Conservation (phyloP, 495 filamentous ascomycete species). For the Pyronema domesticum region DNA sequence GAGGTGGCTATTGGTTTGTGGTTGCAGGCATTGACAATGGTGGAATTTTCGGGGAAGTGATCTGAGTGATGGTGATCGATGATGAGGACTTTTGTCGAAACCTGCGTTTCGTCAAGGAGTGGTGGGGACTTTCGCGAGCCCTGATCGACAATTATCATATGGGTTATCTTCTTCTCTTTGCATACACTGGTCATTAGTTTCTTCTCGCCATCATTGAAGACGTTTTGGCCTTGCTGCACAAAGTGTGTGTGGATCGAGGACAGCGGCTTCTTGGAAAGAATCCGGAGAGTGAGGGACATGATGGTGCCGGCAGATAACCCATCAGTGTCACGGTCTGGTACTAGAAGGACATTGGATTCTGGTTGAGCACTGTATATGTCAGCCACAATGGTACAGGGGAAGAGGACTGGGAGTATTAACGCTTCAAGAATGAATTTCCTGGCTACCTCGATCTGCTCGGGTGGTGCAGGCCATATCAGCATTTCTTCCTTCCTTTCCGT, state of each 20-base stretch:
- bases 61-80: conserved; percentile 43
- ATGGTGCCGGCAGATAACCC: conserved; percentile 42
- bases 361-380: conserved; percentile 3
- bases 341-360: conserved; percentile 28
- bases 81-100: conserved; percentile 28
- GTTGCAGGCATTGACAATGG: conserved; percentile 36
- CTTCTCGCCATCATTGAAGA: conserved; percentile 33
- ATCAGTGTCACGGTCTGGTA: conserved; percentile 47
- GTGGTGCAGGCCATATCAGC: neutral
- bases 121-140: conserved; percentile 35
- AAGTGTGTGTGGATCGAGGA: conserved; percentile 14
- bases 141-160: conserved; percentile 43
- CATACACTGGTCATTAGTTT: conserved; percentile 25
- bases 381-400: neutral
- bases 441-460: neutral
- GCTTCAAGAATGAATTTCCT: conserved; percentile 1
- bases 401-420: neutral
- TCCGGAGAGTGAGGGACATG: conserved; percentile 34
- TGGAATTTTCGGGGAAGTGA: conserved; percentile 34
- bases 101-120: conserved; percentile 27
- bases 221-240: conserved; percentile 33
- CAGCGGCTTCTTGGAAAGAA: conserved; percentile 31
- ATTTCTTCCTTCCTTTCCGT: too few relatives aligned
- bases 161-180: conserved; percentile 27
- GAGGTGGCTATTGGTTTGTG: conserved; percentile 41